These are phyloP conservation scores for Gossypium turneri DNA, from an alignment of 345 rosid species.

Conservation along the genomic window DNA sequence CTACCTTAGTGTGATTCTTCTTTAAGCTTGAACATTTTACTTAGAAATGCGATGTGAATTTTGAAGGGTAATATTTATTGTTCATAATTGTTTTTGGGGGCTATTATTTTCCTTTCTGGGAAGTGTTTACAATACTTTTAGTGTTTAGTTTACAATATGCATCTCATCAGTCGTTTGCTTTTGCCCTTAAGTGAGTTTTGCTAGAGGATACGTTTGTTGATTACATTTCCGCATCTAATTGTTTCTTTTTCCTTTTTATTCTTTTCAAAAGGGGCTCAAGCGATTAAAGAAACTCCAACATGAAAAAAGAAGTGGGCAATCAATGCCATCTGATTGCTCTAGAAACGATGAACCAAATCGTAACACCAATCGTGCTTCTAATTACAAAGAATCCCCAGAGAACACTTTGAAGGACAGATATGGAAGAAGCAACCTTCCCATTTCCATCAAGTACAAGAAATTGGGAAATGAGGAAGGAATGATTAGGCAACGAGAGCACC, in stretches of 20 bases:
- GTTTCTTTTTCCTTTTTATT: not conserved
- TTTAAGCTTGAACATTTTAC: not conserved
- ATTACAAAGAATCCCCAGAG: constrained; percentile 32
- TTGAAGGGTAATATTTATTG: not conserved
- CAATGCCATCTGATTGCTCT: constrained; percentile 21
- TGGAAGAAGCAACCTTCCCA: constrained; percentile 32
- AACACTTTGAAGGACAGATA: constrained; percentile 31
- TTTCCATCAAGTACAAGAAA: constrained; percentile 50
- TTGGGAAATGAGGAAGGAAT: constrained; percentile 26
- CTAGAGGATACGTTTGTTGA: not conserved
- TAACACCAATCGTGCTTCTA: not conserved
- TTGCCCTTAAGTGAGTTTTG: not conserved
- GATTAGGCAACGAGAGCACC: constrained; percentile 31
- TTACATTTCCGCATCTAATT: not conserved
- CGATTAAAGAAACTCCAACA: constrained; percentile 55
- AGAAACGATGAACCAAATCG: constrained; percentile 29
- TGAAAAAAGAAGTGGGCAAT: constrained; percentile 37
- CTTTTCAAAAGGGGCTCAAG: constrained; percentile 43
- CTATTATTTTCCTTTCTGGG: not conserved
- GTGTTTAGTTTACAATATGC: not conserved
- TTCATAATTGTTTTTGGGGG: not conserved
- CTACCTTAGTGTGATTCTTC: not conserved
- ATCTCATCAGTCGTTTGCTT: not conserved
- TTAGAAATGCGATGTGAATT: no score
- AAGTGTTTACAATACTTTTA: not conserved